A percentile compares a stretch with the other conserved stretches of the same genome.
phyloP scores from a whole-genome alignment of 2,329 filamentous ascomycete species.

The Thelonectria blattea region DNA sequence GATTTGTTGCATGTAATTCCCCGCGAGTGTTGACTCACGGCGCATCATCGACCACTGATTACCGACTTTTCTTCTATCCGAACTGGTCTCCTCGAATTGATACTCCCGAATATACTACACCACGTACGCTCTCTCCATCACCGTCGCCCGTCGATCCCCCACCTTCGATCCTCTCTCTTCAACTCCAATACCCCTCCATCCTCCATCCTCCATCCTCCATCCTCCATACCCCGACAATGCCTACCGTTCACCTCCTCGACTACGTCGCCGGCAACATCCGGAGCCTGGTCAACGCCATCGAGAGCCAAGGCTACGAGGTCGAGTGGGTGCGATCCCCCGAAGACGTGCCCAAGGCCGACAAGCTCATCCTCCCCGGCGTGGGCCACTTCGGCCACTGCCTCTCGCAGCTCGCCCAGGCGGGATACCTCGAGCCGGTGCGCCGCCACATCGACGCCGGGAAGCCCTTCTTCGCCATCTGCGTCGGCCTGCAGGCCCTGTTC shows the following conservation, averaged over 20 bases:
- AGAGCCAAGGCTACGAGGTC: slow-evolving; percentile 90
- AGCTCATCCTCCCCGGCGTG: slow-evolving; percentile 93
- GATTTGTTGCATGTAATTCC: slow-evolving; percentile 12
- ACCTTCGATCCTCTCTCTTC: slow-evolving; percentile 11
- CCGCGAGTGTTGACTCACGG: slow-evolving; percentile 26
- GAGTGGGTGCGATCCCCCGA: slow-evolving; percentile 89
- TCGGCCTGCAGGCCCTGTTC: slow-evolving; percentile 91
- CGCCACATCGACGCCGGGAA: slow-evolving; percentile 89
- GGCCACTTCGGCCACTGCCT: slow-evolving; percentile 98
- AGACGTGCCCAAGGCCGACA: slow-evolving; percentile 87
- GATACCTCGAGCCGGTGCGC: slow-evolving; percentile 82
- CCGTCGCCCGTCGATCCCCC: slow-evolving; percentile 8
- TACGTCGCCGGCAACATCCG: slow-evolving; percentile 97
- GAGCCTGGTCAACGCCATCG: slow-evolving; percentile 95
- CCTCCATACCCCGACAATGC: slow-evolving; percentile 58
- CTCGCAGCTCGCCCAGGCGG: slow-evolving; percentile 79
- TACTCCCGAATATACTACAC: too few relatives aligned
- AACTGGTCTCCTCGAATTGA: too few relatives aligned
- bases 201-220: slow-evolving; percentile 33
- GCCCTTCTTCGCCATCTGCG: slow-evolving; percentile 97
- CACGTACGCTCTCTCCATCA: too few relatives aligned
- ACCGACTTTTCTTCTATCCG: background rate
- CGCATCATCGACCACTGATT: background rate
- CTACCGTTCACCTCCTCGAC: slow-evolving; percentile 78
- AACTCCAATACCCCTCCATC: slow-evolving; percentile 20